Percentiles rank a stretch among this genome's conserved stretches.
phyloP scores from a whole-genome alignment of 2,329 filamentous ascomycete species.

The Xylariaceae sp. region DNA sequence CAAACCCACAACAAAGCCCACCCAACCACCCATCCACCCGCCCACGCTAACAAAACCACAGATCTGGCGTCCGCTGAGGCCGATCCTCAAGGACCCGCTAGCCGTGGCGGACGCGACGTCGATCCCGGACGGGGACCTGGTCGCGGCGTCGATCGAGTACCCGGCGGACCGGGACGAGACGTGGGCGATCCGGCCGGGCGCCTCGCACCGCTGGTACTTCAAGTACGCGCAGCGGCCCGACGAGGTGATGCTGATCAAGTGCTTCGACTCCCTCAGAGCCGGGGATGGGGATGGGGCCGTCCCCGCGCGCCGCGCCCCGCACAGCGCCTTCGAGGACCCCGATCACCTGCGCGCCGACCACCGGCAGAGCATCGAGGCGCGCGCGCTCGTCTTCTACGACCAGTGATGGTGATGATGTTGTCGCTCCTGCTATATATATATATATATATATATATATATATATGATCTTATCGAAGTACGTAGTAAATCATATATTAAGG shows the following conservation, averaged over 20 bases:
- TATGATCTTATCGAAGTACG: too few relatives aligned
- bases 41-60: slow-evolving; percentile 25
- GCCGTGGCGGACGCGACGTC: slow-evolving; percentile 44
- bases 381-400: slow-evolving; percentile 54
- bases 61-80: slow-evolving; percentile 52
- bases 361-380: slow-evolving; percentile 60
- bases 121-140: slow-evolving; percentile 44
- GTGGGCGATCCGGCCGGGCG: slow-evolving; percentile 44
- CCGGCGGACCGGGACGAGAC: slow-evolving; percentile 40
- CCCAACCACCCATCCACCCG: slow-evolving; percentile 6
- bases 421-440: too few relatives aligned
- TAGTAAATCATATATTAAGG: too few relatives aligned
- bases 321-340: slow-evolving; percentile 56
- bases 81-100: slow-evolving; percentile 48
- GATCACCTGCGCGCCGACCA: slow-evolving; percentile 44
- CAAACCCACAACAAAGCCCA: not conserved
- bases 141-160: slow-evolving; percentile 42
- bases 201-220: slow-evolving; percentile 53
- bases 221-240: slow-evolving; percentile 51
- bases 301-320: slow-evolving; percentile 53
- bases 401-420: not conserved
- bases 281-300: too few relatives aligned
- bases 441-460: too few relatives aligned
- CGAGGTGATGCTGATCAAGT: slow-evolving; percentile 60
- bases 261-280: slow-evolving; percentile 59